These are phyloP conservation scores for Juncus inflexus DNA, from an alignment of 176 grass and related monocot genomes.

Conservation along the genomic window DNA sequence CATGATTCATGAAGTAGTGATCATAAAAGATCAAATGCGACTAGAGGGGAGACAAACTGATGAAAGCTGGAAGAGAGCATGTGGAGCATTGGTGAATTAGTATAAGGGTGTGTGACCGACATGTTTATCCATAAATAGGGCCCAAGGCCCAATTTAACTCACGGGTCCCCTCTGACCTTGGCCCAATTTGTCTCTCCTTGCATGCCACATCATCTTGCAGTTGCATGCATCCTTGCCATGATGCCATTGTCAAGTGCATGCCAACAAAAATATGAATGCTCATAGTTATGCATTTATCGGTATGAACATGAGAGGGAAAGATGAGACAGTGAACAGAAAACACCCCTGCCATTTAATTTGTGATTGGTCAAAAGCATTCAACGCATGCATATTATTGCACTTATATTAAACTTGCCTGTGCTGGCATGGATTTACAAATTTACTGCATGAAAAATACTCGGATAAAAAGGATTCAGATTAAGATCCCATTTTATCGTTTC, in stretches of 20 bases:
- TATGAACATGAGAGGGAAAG: neutral
- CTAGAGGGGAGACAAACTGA: constrained; percentile 33
- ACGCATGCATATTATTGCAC: no score
- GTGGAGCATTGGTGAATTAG: constrained; percentile 23
- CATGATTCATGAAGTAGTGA: no score
- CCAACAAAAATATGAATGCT: no score
- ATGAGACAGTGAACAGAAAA: neutral
- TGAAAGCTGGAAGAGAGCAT: constrained; percentile 52
- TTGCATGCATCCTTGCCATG: neutral
- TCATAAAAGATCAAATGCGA: neutral
- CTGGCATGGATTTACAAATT: no score
- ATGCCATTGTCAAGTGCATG: no score
- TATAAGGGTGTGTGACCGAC: neutral
- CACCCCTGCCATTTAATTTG: neutral
- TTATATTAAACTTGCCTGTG: no score
- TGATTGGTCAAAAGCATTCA: no score
- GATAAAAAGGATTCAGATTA: no score
- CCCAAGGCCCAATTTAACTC: constrained; percentile 16
- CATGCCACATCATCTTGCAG: constrained; percentile 2
- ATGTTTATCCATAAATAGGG: constrained; percentile 10
- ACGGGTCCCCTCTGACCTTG: neutral
- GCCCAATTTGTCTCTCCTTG: constrained; percentile 17
- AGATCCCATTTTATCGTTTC: no score
- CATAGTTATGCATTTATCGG: neutral
- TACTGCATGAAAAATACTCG: no score